Base-by-base conservation (phyloP, 257 asterid species). In the Przewalskia tangutica region DNA sequence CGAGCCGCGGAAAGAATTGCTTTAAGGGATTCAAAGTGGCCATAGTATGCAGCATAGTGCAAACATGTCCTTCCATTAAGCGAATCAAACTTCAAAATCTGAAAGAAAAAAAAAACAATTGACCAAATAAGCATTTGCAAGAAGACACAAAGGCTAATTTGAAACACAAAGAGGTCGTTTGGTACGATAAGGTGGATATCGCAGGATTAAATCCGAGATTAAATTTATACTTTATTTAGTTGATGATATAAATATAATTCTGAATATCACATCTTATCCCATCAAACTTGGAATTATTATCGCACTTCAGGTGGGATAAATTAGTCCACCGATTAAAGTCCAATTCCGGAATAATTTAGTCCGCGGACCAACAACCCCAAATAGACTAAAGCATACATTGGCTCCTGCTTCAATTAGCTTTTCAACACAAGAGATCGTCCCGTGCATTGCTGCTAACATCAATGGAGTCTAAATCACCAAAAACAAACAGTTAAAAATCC, bases 381-480 rank as follows among this genome's bases (percentile, higher is more conserved):
- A 27, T 27, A 27, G 32, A 27, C 55, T n/a, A 71, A 32, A 27
- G 71, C 97, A 85, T 85, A 94, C 99, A 89, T 96, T 93, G 12
- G 98, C 97, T 81, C 99, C 99, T 36, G 97, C 94, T 87, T 91
- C 94, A 62, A 96, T 96, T 36, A 96, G 92, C 90, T 89, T 94
- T 86, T 86, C 77, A 83, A 94, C 94, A 86, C 98, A 93, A 13
- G 90, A 84, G 90, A 93, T 87, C 92, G 93, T 96, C 76, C 99
- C 99, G 75, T 96, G 97, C 98, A 96, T 93, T 87, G 99, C 95
- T 84, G 99, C 99, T 89, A 96, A 82, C 99, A 96, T 96, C 90
- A 96, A 85, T 77, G 99, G 99, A 85, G 98, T 96, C 99, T 96
- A 87, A 34, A 85, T 68, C 86, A 82, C 78, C 59, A 86, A 38